A percentile compares a stretch with the other conserved stretches of the same genome.
phyloP scores from a whole-genome alignment of 192 early-diverging fungal genomes.

The Coemansia sp. region DNA sequence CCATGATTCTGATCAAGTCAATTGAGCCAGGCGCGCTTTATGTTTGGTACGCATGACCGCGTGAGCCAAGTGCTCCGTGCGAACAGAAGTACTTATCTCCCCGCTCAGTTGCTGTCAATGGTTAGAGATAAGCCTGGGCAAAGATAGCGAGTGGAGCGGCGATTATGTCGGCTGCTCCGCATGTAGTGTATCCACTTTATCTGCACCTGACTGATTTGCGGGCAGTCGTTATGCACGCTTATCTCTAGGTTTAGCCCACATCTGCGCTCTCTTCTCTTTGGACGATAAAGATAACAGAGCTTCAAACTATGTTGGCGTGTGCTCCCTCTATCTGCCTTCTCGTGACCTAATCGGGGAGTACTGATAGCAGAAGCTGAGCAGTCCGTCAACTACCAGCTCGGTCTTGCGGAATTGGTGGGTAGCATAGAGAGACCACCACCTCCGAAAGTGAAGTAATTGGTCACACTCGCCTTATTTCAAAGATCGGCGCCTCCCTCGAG shows the following conservation, averaged over 20 bases:
- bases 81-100: background rate
- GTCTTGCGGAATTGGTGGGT: background rate
- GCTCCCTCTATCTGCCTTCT: slow-evolving; percentile 3
- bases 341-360: slow-evolving; percentile 3
- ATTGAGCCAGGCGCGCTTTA: background rate
- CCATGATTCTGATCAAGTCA: background rate
- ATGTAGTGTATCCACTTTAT: background rate
- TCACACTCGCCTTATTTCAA: background rate
- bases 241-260: background rate
- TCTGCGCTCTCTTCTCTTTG: background rate
- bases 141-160: background rate
- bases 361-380: background rate
- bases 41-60: background rate
- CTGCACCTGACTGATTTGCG: slow-evolving; percentile 5
- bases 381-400: background rate
- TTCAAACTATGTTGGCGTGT: background rate
- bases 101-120: background rate
- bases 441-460: background rate
- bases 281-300: background rate
- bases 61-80: slow-evolving; percentile 3
- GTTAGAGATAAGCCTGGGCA: background rate
- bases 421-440: background rate
- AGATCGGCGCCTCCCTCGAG: background rate
- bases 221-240: slow-evolving; percentile 4
- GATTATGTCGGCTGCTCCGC: background rate